Conservation (phyloP, 352 stramenopile genomes). For the Globisporangium uncinulatum region DNA sequence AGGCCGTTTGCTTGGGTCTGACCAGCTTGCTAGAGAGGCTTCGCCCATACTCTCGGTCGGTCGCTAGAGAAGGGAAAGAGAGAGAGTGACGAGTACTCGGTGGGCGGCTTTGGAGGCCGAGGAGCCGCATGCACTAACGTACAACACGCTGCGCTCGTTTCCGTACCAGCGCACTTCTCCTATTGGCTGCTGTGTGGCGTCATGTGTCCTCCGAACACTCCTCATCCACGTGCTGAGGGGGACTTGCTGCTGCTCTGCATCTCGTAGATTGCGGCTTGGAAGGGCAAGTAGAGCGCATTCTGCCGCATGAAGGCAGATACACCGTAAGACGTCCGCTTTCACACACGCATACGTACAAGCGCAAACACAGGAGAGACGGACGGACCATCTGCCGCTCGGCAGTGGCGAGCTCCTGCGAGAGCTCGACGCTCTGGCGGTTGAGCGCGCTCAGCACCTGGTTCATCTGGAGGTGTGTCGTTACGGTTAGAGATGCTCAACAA, state of each 20-base stretch:
- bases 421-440: constrained; percentile 37
- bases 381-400: constrained; percentile 44
- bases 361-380: not conserved
- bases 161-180: not conserved
- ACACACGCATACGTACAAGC: not conserved
- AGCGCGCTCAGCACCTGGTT: constrained; percentile 44
- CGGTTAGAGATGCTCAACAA: not conserved
- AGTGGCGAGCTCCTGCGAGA: constrained; percentile 41
- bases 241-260: constrained; percentile 33
- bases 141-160: not conserved
- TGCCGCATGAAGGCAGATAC: constrained; percentile 9
- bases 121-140: too few species aligned
- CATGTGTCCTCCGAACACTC: not conserved
- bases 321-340: too few species aligned
- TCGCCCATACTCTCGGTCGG: too few species aligned
- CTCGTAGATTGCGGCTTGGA: constrained; percentile 52
- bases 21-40: not conserved
- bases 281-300: constrained; percentile 50
- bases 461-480: constrained; percentile 18
- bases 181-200: not conserved
- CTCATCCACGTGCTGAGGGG: not conserved
- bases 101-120: too few species aligned
- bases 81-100: too few species aligned
- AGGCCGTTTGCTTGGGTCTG: constrained; percentile 14
- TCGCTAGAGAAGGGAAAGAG: too few species aligned